Conservation (phyloP, 2,329 filamentous ascomycete genomes). For the Elsinoe batatas region DNA sequence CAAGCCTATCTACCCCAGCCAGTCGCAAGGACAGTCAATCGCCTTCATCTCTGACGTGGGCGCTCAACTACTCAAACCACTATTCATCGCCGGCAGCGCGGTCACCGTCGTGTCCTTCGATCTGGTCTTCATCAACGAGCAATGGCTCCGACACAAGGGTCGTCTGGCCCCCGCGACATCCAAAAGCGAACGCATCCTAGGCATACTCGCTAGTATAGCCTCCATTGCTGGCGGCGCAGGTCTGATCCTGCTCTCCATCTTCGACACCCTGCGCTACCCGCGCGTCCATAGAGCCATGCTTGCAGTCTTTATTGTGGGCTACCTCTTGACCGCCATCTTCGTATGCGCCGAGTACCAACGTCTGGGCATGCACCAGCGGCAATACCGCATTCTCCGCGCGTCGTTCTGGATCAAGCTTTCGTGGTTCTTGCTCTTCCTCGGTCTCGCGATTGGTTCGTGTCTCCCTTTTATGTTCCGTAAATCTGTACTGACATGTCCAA, state of each 20-base stretch:
- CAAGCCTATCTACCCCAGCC: constrained; percentile 49
- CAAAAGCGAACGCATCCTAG: constrained; percentile 52
- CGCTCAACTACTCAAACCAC: constrained; percentile 55
- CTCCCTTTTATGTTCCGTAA: not conserved
- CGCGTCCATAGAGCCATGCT: constrained; percentile 66
- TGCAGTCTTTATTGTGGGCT: constrained; percentile 73
- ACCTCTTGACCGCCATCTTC: constrained; percentile 75
- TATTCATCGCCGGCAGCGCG: constrained; percentile 64
- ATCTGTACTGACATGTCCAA: constrained; percentile 9
- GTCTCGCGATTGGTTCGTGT: constrained; percentile 48
- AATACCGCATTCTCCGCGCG: constrained; percentile 60
- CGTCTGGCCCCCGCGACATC: constrained; percentile 67
- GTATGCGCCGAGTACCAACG: constrained; percentile 86
- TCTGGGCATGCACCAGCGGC: constrained; percentile 67
- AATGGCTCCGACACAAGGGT: constrained; percentile 73
- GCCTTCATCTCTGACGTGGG: constrained; percentile 49
- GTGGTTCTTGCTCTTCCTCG: constrained; percentile 74
- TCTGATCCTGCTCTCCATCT: constrained; percentile 73
- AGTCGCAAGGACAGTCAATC: constrained; percentile 49
- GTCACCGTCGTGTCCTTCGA: constrained; percentile 73
- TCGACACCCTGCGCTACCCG: constrained; percentile 65
- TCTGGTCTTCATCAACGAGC: constrained; percentile 67
- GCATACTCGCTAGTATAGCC: constrained; percentile 51
- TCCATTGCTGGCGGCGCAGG: constrained; percentile 68
- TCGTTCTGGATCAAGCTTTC: constrained; percentile 82